phyloP scores from a whole-genome alignment of 2,329 filamentous ascomycete species.

The Aspergillus intermedius region DNA sequence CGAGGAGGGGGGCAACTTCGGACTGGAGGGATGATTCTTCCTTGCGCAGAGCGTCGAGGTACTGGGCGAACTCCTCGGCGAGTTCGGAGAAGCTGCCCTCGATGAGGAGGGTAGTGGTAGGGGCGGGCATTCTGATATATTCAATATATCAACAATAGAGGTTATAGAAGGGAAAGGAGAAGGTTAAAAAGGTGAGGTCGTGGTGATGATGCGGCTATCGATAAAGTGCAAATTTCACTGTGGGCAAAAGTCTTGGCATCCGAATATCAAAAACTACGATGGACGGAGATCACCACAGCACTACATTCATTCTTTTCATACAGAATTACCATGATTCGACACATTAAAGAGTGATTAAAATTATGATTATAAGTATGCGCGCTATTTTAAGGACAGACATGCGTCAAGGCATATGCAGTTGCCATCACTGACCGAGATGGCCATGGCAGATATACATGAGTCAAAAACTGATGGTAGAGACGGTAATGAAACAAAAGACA shows the following conservation, averaged over 20 bases:
- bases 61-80: slow-evolving; percentile 88
- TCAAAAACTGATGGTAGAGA: neutral
- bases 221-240: slow-evolving; percentile 38
- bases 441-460: no score
- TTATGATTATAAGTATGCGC: no score
- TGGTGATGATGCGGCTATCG: slow-evolving; percentile 17
- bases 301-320: no score
- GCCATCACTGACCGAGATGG: no score
- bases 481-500: slow-evolving; percentile 1
- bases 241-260: slow-evolving; percentile 35
- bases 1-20: slow-evolving; percentile 65
- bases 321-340: no score
- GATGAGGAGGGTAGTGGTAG: slow-evolving; percentile 61
- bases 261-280: slow-evolving; percentile 10
- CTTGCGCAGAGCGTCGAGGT: slow-evolving; percentile 77
- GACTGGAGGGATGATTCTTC: slow-evolving; percentile 52
- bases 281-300: no score
- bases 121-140: slow-evolving; percentile 49
- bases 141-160: no score
- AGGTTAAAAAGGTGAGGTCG: slow-evolving; percentile 1
- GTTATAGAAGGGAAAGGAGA: slow-evolving; percentile 4
- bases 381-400: no score
- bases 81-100: slow-evolving; percentile 93
- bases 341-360: no score
- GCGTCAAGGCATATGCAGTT: no score